Conservation (phyloP, 495 filamentous ascomycete species). For the Penicillium nucicola region DNA sequence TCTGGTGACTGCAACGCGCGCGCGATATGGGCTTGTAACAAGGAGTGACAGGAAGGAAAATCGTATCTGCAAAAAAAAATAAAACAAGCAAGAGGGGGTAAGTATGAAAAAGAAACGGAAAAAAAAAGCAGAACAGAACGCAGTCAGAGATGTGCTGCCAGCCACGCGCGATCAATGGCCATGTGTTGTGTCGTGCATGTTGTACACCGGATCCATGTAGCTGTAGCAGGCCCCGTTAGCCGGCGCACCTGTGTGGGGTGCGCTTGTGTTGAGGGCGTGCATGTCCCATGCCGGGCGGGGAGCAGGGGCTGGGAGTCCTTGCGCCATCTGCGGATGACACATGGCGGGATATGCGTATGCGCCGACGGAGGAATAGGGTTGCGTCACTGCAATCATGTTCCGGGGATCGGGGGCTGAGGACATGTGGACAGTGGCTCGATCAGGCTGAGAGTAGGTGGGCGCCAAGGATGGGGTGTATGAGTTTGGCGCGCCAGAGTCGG, state of each 20-base stretch:
- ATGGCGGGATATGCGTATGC: constrained; percentile 35
- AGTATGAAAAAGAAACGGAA: constrained; percentile 25
- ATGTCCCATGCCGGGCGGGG: constrained; percentile 35
- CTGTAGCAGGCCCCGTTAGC: constrained; percentile 25
- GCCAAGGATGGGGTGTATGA: constrained; percentile 29
- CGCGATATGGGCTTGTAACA: constrained; percentile 32
- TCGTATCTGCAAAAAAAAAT: constrained; percentile 31
- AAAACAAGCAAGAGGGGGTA: constrained; percentile 21
- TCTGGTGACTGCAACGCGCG: constrained; percentile 2
- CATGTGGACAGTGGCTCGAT: constrained; percentile 18
- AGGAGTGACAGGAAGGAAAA: constrained; percentile 40
- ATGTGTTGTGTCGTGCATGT: constrained; percentile 25
- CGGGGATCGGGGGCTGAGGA: constrained; percentile 29
- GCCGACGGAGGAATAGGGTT: constrained; percentile 30
- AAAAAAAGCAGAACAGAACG: constrained; percentile 4
- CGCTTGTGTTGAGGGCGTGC: constrained; percentile 20
- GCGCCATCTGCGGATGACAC: constrained; percentile 30
- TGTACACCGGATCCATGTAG: constrained; percentile 38
- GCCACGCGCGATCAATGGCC: constrained; percentile 18
- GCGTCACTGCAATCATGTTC: constrained; percentile 27
- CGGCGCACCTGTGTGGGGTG: constrained; percentile 19
- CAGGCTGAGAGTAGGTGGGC: constrained; percentile 26
- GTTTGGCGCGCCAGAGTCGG: constrained; percentile 32
- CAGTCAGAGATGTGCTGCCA: constrained; percentile 3
- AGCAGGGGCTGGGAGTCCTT: constrained; percentile 22